phyloP scores from a whole-genome alignment of 306 rosid species.

The Fragaria iinumae region DNA sequence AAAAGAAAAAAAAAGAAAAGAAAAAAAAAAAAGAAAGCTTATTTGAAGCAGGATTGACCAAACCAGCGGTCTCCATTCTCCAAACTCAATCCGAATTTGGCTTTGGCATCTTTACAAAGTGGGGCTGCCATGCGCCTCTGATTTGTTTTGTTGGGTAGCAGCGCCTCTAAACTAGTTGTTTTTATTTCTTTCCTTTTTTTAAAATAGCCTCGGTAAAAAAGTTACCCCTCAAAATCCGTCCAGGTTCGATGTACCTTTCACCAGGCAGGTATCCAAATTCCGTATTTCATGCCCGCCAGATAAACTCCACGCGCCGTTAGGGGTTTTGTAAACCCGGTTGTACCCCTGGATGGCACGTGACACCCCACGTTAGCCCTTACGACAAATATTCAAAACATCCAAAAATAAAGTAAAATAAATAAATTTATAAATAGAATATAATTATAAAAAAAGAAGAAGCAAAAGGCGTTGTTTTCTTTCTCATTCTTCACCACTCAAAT shows the following conservation, averaged over 20 bases:
- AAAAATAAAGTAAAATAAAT: neutral
- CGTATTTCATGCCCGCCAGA: neutral
- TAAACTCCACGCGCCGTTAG: slow-evolving; percentile 19
- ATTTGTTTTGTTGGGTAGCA: no score
- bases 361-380: neutral
- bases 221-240: neutral
- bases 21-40: no score
- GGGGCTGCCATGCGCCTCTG: neutral
- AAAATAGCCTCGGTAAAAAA: neutral
- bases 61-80: no score
- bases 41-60: no score
- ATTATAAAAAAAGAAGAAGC: neutral
- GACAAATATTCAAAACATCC: neutral
- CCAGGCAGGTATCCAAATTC: slow-evolving; percentile 1
- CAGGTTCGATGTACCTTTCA: slow-evolving; percentile 13
- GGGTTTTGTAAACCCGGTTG: neutral
- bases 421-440: no score
- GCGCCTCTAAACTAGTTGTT: no score
- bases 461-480: neutral
- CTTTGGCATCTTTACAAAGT: neutral
- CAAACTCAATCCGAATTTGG: neutral
- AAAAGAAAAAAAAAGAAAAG: no score
- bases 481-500: slow-evolving; percentile 27
- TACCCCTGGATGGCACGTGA: slow-evolving; percentile 44
- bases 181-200: neutral